Conservation (phyloP, 2,329 filamentous ascomycete genomes). For the Neodidymelliopsis sp. region DNA sequence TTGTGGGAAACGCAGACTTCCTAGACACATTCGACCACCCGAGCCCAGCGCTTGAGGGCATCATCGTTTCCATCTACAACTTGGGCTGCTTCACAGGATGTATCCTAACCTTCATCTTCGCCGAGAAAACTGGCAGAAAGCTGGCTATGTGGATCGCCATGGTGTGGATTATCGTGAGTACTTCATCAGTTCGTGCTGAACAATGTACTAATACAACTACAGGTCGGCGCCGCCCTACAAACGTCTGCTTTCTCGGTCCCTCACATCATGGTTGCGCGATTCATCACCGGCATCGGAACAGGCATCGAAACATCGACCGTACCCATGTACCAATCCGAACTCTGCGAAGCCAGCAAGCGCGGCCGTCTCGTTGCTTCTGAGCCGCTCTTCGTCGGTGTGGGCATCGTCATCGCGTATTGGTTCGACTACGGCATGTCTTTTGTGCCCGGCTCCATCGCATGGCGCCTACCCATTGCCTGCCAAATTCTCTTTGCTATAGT, state of each 20-base stretch:
- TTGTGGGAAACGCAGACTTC: slow-evolving; percentile 52
- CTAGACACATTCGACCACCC: slow-evolving; percentile 51
- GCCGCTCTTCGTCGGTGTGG: slow-evolving; percentile 59
- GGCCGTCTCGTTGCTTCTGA: slow-evolving; percentile 67
- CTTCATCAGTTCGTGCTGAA: no score
- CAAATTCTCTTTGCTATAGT: slow-evolving; percentile 55
- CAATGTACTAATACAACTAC: no score
- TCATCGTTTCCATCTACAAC: slow-evolving; percentile 54
- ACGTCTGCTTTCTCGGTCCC: slow-evolving; percentile 41
- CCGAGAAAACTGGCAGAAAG: slow-evolving; percentile 48
- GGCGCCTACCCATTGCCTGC: slow-evolving; percentile 57
- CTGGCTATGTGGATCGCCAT: slow-evolving; percentile 54
- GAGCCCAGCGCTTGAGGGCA: slow-evolving; percentile 49
- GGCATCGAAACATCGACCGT: slow-evolving; percentile 63
- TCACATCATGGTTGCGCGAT: slow-evolving; percentile 61
- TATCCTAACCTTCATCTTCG: slow-evolving; percentile 48
- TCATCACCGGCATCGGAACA: slow-evolving; percentile 61
- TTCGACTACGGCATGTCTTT: slow-evolving; percentile 47
- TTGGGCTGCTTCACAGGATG: slow-evolving; percentile 50
- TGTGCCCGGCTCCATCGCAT: slow-evolving; percentile 53
- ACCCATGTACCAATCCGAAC: slow-evolving; percentile 62
- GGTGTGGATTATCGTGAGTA: slow-evolving; percentile 49
- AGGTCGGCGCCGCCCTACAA: slow-evolving; percentile 50
- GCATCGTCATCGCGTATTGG: slow-evolving; percentile 60
- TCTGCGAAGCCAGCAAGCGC: slow-evolving; percentile 62